Base-by-base conservation (phyloP, 108 stramenopile species). In the Pseudonitzschia pungens region DNA sequence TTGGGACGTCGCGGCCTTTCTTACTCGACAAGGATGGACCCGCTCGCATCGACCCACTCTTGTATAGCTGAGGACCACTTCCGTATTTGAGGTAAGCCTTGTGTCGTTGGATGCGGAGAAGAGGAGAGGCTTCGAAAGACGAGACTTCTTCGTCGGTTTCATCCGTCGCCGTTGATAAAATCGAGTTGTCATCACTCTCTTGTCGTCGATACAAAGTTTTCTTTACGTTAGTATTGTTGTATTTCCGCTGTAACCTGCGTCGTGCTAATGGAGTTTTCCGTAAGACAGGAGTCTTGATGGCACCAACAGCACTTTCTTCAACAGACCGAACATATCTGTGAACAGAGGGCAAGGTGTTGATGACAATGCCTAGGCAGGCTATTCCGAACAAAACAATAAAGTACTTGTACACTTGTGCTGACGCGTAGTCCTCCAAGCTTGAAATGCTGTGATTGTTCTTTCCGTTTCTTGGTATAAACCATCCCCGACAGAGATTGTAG, bases 361-460 rank as follows among this genome's bases (percentile, higher is more conserved):
- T 74, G 8, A 88, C n/a, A 11, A 91, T 80, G 18, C 93, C 93
- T 28, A 86, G 78, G 8, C 89, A 36, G 15, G 84, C 68, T 52
- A 92, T 83, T 2, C 42, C 71, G 20, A 89, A 86, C 57, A 94
- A 64, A 8, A 94, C 77, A 77, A 75, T 85, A 65, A 94, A 91
- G 72, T 91, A 94, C 60, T 81, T 83, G 55, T 82, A 84, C 6
- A 94, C 83, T 62, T 85, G 71, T 36, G 93, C 84, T 27, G 81
- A 68, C 21, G 81, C 78, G 65, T 94, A 94, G 68, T 91, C 88
- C 58, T 82, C 70, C 12, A 94, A 45, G 45, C 74, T 69, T 55
- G 72, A 67, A 64, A 94, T 89, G 58, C 81, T 77, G 0, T 88
- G 65, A 15, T 59, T 70, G 4, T 88, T 89, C 57, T 72, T 44